Evolutionary conservation across 1,284 basidiomycete genomes (phyloP).

Genomic region (Acaromyces ingoldii): DNA sequence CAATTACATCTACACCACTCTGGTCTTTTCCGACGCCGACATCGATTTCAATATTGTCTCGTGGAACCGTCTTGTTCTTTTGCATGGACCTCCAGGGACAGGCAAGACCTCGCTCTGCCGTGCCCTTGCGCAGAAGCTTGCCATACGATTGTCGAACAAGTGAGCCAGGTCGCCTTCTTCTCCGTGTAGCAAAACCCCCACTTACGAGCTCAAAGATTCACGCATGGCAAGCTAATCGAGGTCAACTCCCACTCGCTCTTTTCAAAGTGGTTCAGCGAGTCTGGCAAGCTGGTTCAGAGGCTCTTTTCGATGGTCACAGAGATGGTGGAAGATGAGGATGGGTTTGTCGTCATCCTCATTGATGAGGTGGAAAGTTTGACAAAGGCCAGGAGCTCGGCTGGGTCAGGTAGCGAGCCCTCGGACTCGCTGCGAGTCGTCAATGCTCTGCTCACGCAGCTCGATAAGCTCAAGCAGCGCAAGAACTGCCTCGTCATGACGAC

Average conservation of each 20-base stretch:
- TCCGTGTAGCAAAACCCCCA: background rate
- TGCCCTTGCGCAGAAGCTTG: slow-evolving; percentile 89
- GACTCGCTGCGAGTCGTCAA: slow-evolving; percentile 97
- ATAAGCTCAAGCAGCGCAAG: slow-evolving; percentile 87
- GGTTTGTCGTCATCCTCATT: slow-evolving; percentile 90
- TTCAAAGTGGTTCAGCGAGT: slow-evolving; percentile 74
- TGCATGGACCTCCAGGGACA: slow-evolving; percentile 96
- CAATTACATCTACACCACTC: slow-evolving; percentile 88
- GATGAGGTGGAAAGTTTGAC: slow-evolving; percentile 97
- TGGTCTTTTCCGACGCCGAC: slow-evolving; percentile 78
- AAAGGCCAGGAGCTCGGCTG: slow-evolving; percentile 84
- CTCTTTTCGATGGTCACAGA: slow-evolving; percentile 84
- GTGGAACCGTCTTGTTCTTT: slow-evolving; percentile 84
- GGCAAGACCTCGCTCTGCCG: slow-evolving; percentile 94
- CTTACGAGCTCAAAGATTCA: slow-evolving; percentile 60
- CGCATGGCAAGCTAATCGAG: slow-evolving; percentile 79
- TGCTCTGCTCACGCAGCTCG: slow-evolving; percentile 90
- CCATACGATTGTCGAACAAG: slow-evolving; percentile 79
- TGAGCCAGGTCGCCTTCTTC: too few relatives aligned
- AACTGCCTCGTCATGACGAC: slow-evolving; percentile 96
- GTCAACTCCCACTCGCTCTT: slow-evolving; percentile 64
- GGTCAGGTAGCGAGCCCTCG: slow-evolving; percentile 87
- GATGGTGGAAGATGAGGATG: slow-evolving; percentile 77
- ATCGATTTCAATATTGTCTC: slow-evolving; percentile 88
- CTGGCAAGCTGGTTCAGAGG: slow-evolving; percentile 92